A percentile compares a stretch with the other conserved stretches of the same genome.
These are phyloP conservation scores for Cydonia oblonga DNA, from an alignment of 331 rosid species.

Conservation along the genomic window DNA sequence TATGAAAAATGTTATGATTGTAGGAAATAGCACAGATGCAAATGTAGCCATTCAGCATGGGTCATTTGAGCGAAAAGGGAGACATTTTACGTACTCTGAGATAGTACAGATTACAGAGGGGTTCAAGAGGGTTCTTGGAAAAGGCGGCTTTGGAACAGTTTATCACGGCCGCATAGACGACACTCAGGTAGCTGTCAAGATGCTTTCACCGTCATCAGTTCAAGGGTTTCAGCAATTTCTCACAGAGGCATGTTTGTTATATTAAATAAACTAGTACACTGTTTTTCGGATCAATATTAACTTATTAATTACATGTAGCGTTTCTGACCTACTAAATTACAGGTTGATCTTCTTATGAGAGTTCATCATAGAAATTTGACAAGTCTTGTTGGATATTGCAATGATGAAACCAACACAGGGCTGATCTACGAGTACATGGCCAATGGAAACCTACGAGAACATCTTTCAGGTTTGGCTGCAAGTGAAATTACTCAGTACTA, in stretches of 20 bases:
- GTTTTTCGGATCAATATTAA: no score
- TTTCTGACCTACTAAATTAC: background rate
- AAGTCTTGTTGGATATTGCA: conserved; percentile 35
- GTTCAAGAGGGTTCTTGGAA: conserved; percentile 2
- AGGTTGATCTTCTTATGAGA: conserved; percentile 26
- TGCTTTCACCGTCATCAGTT: conserved; percentile 13
- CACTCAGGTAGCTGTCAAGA: conserved; percentile 25
- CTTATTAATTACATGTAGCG: no score
- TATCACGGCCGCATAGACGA: conserved; percentile 8
- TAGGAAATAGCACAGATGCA: background rate
- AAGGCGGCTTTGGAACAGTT: conserved; percentile 28
- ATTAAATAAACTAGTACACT: background rate
- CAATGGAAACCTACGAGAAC: conserved; percentile 26
- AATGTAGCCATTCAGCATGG: background rate
- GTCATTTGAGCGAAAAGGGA: background rate
- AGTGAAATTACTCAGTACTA: background rate
- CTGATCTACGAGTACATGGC: conserved; percentile 51
- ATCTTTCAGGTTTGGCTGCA: conserved; percentile 29
- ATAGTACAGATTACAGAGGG: conserved; percentile 2
- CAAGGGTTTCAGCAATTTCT: conserved; percentile 21
- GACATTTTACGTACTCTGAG: background rate
- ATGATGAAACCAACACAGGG: conserved; percentile 27
- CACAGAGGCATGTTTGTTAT: conserved; percentile 17
- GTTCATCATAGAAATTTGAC: conserved; percentile 33
- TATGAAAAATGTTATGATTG: no score